Base-by-base conservation (phyloP, 345 rosid genomes). In the Acer negundo region DNA sequence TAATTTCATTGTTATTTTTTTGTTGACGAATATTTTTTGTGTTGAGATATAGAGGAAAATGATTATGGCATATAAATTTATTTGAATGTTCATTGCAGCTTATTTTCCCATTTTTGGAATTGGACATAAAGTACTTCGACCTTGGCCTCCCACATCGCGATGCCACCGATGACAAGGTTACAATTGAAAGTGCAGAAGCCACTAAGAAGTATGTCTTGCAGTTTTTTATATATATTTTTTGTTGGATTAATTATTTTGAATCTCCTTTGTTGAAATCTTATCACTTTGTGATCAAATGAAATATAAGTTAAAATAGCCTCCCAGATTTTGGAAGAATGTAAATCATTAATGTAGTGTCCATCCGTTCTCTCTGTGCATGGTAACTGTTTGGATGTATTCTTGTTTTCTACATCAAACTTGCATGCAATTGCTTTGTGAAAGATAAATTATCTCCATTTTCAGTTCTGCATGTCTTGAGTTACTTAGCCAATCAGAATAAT, bases 51-150 rank as follows among this genome's bases (percentile, higher is more conserved):
- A 17, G 24, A 10, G 55, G 70, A 74, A 9, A 61, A 9, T 79
- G 58, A 13, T 26, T 61, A 53, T 1, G 66, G 17, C 38, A 7
- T 3, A 62, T 35, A 76, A 8, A 8, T 31, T 62, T 19, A 31
- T 55, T 75, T 72, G 38, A 49, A 59, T 61, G 26, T 35, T 35
- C 75, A 26, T 82, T 72, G 76, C 91, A 96, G 99, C 99, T 96
- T 76, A 89, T 96, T 81, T 83, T 92, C 19, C 99, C 99, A 4
- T 91, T 91, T 81, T 35, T 91, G 89, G 92, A 89, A 40, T 77
- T 91, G 92, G 93, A 91, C 74, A 87, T 91, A 67, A 91, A 88
- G 82, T 91, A 91, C 75, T 89, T 79, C 28, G 95, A 91, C 75
- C 95, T 91, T 42, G 92, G 95, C 38, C 88, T 88, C 62, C 87